Percentiles rank a stretch among this genome's conserved stretches.
Evolutionary conservation across 129 eudicot species (phyloP).

Genomic region (Mikania micrantha): DNA sequence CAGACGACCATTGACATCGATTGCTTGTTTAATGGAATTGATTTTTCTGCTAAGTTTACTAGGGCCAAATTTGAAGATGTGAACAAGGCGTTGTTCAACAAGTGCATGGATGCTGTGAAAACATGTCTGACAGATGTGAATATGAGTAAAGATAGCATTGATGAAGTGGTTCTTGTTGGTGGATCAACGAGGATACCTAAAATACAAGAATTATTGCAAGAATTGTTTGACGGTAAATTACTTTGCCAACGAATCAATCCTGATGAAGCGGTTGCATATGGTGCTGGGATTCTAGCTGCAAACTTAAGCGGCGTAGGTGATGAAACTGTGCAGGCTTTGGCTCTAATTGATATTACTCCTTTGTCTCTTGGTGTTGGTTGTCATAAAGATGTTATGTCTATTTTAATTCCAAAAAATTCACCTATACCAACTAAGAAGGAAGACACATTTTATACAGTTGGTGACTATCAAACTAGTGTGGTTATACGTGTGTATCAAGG

Average conservation of each 20-base stretch:
- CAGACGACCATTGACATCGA: conserved; percentile 12
- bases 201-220: conserved; percentile 14
- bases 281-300: too few relatives aligned
- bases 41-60: conserved; percentile 5
- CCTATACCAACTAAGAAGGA: conserved; percentile 14
- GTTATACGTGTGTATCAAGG: neutral
- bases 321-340: conserved; percentile 9
- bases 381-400: neutral
- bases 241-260: too few relatives aligned
- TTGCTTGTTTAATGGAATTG: neutral
- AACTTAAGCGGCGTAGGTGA: too few relatives aligned
- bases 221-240: too few relatives aligned
- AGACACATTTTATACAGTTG: neutral
- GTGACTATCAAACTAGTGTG: neutral
- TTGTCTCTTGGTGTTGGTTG: conserved; percentile 8
- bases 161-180: too few relatives aligned
- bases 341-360: conserved; percentile 7
- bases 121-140: too few relatives aligned
- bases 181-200: conserved; percentile 13
- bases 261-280: too few relatives aligned
- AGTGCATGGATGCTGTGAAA: neutral
- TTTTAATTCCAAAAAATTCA: conserved; percentile 4
- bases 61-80: conserved; percentile 4
- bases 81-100: neutral
- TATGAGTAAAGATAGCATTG: too few relatives aligned